Conservation (phyloP, 331 rosid genomes). For the Erythrophleum ivorense region DNA sequence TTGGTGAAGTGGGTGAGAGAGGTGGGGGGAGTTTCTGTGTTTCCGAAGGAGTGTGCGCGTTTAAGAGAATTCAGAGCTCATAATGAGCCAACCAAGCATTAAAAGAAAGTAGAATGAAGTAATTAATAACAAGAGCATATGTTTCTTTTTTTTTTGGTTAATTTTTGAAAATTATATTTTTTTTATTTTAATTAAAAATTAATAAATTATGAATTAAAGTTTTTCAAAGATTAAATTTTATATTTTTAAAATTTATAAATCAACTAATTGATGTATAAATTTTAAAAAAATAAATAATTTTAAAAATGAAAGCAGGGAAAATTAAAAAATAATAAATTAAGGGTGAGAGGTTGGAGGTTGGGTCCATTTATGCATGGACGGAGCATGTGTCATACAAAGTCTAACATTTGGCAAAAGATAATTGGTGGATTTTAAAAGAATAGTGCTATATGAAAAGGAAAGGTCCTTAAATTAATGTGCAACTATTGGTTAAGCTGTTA, state of each 20-base stretch:
- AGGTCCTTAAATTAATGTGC: too few relatives aligned
- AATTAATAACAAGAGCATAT: background rate
- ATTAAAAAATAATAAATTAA: background rate
- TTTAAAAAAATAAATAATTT: too few relatives aligned
- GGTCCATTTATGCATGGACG: slow-evolving; percentile 47
- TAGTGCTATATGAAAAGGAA: background rate
- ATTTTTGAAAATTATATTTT: too few relatives aligned
- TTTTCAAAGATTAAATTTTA: too few relatives aligned
- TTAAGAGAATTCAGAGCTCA: slow-evolving; percentile 4
- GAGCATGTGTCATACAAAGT: background rate
- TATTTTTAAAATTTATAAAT: too few relatives aligned
- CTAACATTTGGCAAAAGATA: slow-evolving; percentile 14
- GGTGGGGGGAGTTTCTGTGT: slow-evolving; percentile 37
- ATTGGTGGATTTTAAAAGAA: background rate
- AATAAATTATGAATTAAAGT: too few relatives aligned
- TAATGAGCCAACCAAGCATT: slow-evolving; percentile 57
- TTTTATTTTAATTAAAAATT: too few relatives aligned
- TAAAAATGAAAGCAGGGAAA: too few relatives aligned
- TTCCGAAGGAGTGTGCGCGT: background rate
- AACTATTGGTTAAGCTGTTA: too few relatives aligned
- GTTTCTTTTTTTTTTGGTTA: background rate
- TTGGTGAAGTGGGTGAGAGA: slow-evolving; percentile 13
- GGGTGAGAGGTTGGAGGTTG: slow-evolving; percentile 33
- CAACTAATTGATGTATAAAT: too few relatives aligned
- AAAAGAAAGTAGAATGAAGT: slow-evolving; percentile 38